Evolutionary conservation across 2,329 filamentous ascomycete species (phyloP), one percentile per base, ranked within the genome.

Genomic region (Bimuria novae-zelandiae): DNA sequence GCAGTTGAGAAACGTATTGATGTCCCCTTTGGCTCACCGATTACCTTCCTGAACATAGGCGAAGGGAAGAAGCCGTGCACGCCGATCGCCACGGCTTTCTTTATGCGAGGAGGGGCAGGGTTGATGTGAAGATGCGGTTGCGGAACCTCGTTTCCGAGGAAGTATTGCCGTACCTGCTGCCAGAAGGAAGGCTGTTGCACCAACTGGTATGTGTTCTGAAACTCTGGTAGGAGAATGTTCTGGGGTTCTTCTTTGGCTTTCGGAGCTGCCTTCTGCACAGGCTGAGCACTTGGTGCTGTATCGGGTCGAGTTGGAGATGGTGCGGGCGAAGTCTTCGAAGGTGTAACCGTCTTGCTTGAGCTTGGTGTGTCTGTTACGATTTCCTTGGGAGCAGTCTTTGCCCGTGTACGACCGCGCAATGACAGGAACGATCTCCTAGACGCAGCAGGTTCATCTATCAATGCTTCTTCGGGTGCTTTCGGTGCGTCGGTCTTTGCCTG

Each of bases 61-160:
- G 91, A 91, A 1, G 94, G 94, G 61, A 97, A 97, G 55, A 96
- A 89, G 0, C 94, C 94, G 72, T 99, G 94, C 1, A 99, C 86
- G 33, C 94, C 94, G 61, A 99, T 96, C 1, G 92, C 92, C 4
- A 99, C 81, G 11, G 94, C 94, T 61, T 89, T 94, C 67, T 85
- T 90, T 41, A 97, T 85, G 59, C 83, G 88, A 1, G 85, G 89
- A 0, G 84, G 80, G 7, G 89, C 84, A 39, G 85, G 86, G 6
- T 85, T 76, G 27, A 90, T 82, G 60, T 85, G 88, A 4, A 97
- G 85, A 70, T 97, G 80, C 3, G 84, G 79, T 72, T 44, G 86
- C 82, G 79, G 25, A 81, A 17, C 27, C 77, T 49, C 89, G 68
- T 71, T 78, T 56, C 63, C 80, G 64, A 64, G 59, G 62, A 73